phyloP scores from a whole-genome alignment of 176 grass and related monocot species.

The Paspalum vaginatum region DNA sequence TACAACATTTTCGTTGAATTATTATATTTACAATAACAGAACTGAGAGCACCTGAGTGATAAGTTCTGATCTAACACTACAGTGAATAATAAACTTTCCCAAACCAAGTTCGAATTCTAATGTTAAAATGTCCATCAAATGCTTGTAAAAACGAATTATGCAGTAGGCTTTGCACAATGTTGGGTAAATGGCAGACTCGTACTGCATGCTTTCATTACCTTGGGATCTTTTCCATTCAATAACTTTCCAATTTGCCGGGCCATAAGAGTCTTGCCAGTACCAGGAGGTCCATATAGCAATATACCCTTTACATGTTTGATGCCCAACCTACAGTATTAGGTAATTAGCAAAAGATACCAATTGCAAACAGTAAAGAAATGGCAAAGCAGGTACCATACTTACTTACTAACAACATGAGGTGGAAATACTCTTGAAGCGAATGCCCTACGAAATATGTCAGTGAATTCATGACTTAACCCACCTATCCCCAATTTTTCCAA shows the following conservation, averaged over 20 bases:
- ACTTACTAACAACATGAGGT: conserved; percentile 76
- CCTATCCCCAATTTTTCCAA: conserved; percentile 96
- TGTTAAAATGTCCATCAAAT: conserved; percentile 28
- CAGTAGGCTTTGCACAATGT: not conserved
- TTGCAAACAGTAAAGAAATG: conserved; percentile 13
- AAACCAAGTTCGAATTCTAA: not conserved
- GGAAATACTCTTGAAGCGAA: conserved; percentile 99
- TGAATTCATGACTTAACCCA: conserved; percentile 88
- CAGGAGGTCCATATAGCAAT: conserved; percentile 90
- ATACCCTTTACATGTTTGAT: conserved; percentile 98
- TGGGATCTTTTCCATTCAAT: conserved; percentile 93
- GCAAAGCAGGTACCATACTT: conserved; percentile 37
- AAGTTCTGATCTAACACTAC: not conserved
- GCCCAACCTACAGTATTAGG: conserved; percentile 66
- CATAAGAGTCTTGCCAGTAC: conserved; percentile 99
- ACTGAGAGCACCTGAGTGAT: not conserved
- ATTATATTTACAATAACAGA: conserved; percentile 17
- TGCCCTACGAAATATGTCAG: conserved; percentile 96
- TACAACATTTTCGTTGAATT: conserved; percentile 3
- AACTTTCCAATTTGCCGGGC: conserved; percentile 97
- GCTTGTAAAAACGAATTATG: conserved; percentile 10
- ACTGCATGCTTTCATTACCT: conserved; percentile 49
- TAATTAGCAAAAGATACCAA: conserved; percentile 23
- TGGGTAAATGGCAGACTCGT: conserved; percentile 25
- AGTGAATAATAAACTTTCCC: not conserved